Conservation (phyloP, 768 basidiomycete species). For the Suillus variegatus region DNA sequence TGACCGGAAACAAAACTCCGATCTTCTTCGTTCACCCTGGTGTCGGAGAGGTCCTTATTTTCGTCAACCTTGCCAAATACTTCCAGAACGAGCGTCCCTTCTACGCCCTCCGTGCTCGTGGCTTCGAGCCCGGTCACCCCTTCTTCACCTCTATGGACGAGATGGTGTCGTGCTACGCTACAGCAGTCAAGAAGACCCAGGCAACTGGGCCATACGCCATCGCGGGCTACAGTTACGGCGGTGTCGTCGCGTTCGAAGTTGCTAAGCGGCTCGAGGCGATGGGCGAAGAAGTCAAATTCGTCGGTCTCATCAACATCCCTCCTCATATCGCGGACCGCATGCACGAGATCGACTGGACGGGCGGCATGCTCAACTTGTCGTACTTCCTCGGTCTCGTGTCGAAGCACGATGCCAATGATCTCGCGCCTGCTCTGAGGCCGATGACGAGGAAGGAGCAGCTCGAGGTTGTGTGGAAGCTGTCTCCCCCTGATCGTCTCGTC, state of each 20-base stretch:
- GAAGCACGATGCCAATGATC: constrained; percentile 26
- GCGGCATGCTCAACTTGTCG: constrained; percentile 41
- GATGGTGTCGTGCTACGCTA: constrained; percentile 34
- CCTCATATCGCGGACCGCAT: constrained; percentile 41
- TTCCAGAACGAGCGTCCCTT: constrained; percentile 41
- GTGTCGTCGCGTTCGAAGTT: constrained; percentile 39
- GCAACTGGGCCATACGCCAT: constrained; percentile 37
- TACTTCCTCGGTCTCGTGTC: constrained; percentile 40
- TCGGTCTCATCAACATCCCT: constrained; percentile 38
- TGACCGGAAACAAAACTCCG: constrained; percentile 40
- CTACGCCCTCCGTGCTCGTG: constrained; percentile 40
- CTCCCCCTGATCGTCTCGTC: constrained; percentile 28
- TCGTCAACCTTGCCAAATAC: constrained; percentile 43
- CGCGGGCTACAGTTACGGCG: constrained; percentile 41
- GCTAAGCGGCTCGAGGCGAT: constrained; percentile 31
- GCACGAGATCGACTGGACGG: constrained; percentile 42
- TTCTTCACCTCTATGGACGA: constrained; percentile 34
- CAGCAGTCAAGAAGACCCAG: constrained; percentile 29
- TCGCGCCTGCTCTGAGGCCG: constrained; percentile 20
- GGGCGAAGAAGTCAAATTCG: constrained; percentile 33
- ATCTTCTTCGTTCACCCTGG: constrained; percentile 47
- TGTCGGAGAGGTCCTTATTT: constrained; percentile 42
- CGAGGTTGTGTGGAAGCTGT: constrained; percentile 27
- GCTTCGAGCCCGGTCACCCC: constrained; percentile 36
- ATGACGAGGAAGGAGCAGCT: constrained; percentile 27